These are phyloP conservation scores for Sporothrix brunneoviolacea DNA, from an alignment of 2,329 filamentous ascomycete species.

Conservation along the genomic window DNA sequence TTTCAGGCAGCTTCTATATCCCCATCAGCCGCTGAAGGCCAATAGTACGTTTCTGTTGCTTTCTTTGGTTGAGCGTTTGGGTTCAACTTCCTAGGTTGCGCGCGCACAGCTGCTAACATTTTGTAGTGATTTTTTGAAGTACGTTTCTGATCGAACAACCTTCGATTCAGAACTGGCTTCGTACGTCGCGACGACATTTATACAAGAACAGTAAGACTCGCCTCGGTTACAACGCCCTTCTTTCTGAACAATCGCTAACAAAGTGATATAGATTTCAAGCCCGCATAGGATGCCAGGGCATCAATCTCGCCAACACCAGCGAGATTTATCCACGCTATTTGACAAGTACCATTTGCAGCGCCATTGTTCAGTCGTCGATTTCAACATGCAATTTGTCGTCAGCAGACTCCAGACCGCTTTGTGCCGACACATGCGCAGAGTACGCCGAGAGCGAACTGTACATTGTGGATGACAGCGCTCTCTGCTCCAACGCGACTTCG, in stretches of 20 bases:
- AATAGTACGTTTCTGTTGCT: constrained; percentile 23
- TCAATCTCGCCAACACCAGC: constrained; percentile 72
- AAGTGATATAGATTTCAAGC: constrained; percentile 60
- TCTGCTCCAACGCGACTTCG: constrained; percentile 62
- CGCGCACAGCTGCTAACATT: not conserved
- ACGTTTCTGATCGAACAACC: constrained; percentile 65
- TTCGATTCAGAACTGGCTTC: constrained; percentile 71
- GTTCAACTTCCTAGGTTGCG: not conserved
- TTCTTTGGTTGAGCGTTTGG: not conserved
- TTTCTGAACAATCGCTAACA: not conserved
- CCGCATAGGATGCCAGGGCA: constrained; percentile 69
- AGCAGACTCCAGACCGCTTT: constrained; percentile 66
- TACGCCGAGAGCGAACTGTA: constrained; percentile 84
- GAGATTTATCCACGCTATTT: constrained; percentile 90
- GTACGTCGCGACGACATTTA: constrained; percentile 70
- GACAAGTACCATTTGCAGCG: constrained; percentile 85
- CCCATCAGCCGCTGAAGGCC: constrained; percentile 29
- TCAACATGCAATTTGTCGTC: constrained; percentile 58
- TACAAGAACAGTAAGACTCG: constrained; percentile 76
- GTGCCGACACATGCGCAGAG: constrained; percentile 78
- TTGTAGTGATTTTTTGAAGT: constrained; percentile 72
- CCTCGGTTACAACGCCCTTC: constrained; percentile 25
- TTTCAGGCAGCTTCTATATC: constrained; percentile 67
- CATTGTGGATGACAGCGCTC: constrained; percentile 63
- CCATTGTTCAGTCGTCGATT: constrained; percentile 85